Conservation (phyloP, 495 filamentous ascomycete species). For the Parmelia sp. region DNA sequence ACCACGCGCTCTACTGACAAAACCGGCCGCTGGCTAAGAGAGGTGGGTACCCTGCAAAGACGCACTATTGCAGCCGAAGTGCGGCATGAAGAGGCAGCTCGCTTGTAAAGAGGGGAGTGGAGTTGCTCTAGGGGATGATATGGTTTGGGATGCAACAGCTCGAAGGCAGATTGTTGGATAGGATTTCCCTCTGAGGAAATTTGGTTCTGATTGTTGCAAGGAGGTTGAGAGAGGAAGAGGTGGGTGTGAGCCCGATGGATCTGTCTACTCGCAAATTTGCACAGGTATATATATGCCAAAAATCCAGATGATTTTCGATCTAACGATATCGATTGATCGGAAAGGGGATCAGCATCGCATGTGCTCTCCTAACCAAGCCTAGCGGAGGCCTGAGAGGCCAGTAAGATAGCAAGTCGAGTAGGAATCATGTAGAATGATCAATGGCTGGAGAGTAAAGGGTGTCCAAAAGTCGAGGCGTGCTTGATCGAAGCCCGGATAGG, state of each 20-base stretch:
- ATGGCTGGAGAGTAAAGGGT: no score
- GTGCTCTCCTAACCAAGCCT: no score
- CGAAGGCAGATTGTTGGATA: not conserved
- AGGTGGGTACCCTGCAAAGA: not conserved
- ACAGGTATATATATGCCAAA: not conserved
- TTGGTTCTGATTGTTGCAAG: not conserved
- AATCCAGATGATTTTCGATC: not conserved
- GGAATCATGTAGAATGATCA: no score
- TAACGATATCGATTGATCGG: no score
- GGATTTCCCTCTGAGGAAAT: not conserved
- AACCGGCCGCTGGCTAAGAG: not conserved
- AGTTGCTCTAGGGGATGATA: not conserved
- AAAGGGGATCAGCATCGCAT: not conserved
- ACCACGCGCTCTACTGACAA: not conserved
- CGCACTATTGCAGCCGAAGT: not conserved
- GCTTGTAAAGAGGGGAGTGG: not conserved
- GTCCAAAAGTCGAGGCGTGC: no score
- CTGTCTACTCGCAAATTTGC: not conserved
- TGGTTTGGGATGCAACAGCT: not conserved
- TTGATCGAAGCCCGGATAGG: no score
- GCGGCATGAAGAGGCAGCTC: not conserved
- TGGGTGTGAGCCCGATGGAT: not conserved
- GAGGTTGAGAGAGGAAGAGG: not conserved
- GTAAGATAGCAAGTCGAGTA: no score
- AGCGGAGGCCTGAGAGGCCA: no score